phyloP scores from a whole-genome alignment of 2,329 filamentous ascomycete species.

The Cladosporium colombiae region DNA sequence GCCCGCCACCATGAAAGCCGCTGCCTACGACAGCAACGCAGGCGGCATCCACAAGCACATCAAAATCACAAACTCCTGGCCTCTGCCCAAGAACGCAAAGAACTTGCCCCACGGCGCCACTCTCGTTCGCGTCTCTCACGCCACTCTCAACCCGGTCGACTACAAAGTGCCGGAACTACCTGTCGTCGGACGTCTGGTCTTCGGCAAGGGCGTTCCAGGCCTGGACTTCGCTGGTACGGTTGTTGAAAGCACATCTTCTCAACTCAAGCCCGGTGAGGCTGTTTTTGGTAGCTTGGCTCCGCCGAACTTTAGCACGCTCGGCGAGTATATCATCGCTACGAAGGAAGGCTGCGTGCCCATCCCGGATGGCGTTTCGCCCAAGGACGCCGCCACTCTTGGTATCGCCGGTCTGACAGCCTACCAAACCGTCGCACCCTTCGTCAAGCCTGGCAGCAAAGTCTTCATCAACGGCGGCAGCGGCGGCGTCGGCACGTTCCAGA shows the following conservation, averaged over 20 bases:
- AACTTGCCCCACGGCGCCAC: constrained; percentile 34
- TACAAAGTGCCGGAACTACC: constrained; percentile 48
- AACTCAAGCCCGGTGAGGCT: constrained; percentile 37
- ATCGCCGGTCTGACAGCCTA: constrained; percentile 41
- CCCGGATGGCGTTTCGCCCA: constrained; percentile 35
- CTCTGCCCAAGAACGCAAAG: constrained; percentile 27
- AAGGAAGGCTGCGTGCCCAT: constrained; percentile 29
- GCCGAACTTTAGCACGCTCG: constrained; percentile 37
- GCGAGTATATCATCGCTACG: constrained; percentile 35
- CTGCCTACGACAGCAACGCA: constrained; percentile 29
- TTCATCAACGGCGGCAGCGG: constrained; percentile 67
- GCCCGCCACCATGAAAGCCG: constrained; percentile 34
- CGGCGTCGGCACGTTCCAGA: constrained; percentile 59
- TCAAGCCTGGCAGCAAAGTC: constrained; percentile 49
- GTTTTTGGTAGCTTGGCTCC: constrained; percentile 41
- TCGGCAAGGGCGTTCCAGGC: constrained; percentile 44
- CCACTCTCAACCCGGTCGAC: constrained; percentile 51
- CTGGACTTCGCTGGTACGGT: constrained; percentile 56
- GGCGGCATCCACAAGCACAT: constrained; percentile 40
- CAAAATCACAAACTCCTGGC: constrained; percentile 31
- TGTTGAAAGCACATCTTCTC: constrained; percentile 32
- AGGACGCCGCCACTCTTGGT: constrained; percentile 40
- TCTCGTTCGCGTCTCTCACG: constrained; percentile 46
- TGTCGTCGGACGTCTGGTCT: constrained; percentile 39
- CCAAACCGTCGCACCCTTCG: constrained; percentile 38